Base-by-base conservation (phyloP, 345 rosid species). In the Cochlearia excelsa region DNA sequence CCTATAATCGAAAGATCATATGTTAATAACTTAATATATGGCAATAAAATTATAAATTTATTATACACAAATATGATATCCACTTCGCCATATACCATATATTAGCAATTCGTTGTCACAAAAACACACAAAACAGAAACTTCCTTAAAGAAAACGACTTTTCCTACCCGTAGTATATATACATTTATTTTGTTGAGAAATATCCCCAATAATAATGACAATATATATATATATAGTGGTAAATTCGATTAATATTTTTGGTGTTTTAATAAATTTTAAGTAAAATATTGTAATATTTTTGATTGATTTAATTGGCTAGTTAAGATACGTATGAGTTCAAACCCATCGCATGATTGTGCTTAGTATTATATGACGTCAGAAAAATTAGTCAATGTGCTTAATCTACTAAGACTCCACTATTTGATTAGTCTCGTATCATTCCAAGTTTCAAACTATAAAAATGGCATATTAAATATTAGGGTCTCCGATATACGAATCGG, bases 361-460 rank as follows among this genome's bases (percentile, higher is more conserved):
- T n/a, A n/a, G n/a, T n/a, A n/a, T 56, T 42, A 35, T 50, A 30
- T 28, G 39, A 34, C 53, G 54, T 56, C 58, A 55, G 2, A 37
- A 53, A 47, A 41, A 6, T 26, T 29, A 69, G 63, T 55, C 68
- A 62, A 41, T 49, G 59, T 62, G 68, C 47, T 55, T 69, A 23
- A 49, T 69, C 68, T 62, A 69, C 63, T 43, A 62, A 55, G 48
- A 35, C 29, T 69, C 63, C 74, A 62, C 58, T 62, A 62, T 62
- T 69, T 61, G 68, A 54, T 54, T 61, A 33, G 55, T 53, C 55
- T 52, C 72, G 52, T 59, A 11, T 52, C 55, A 37, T 52, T 59
- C 42, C 44, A 52, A 47, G 33, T 38, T 23, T 31, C 35, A 31
- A 31, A 31, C 35, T n/a, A n/a, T n/a, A 6, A 33, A 65, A 58